Evolutionary conservation across 257 asterid genomes (phyloP), one percentile per base, ranked within the genome.

Genomic region (Plectranthus barbatus): DNA sequence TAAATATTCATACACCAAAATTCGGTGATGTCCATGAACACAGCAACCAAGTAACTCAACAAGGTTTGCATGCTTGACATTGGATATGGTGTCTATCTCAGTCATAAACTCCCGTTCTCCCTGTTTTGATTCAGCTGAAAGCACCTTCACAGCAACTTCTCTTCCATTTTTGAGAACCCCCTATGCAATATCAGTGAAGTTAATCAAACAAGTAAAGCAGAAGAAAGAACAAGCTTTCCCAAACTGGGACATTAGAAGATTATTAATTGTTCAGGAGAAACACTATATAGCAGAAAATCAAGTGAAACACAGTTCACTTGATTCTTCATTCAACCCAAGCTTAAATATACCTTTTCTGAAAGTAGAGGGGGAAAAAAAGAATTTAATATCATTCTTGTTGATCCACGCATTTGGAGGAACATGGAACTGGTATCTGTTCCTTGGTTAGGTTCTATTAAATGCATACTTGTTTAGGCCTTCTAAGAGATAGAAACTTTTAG

Each of bases 21-120:
- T 82, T 75, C 83, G 77, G 76, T 83, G 69, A 65, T 74, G 50
- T 72, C 79, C 93, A 36, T 85, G 81, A 44, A 83, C 87, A 77
- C 96, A 87, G 81, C 93, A 85, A 57, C 97, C 96, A 26, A 87
- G 80, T 76, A 90, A 72, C 74, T 82, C 86, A 45, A 90, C 96
- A 33, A 90, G 93, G 83, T 87, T 85, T 73, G 96, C 91, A 79
- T 90, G 97, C 74, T 69, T 84, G 73, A 87, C 95, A 65, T 82
- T 76, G 50, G 96, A 85, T 74, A 87, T 85, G 44, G 91, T 84
- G 71, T 85, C 86, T 36, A 90, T 87, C 83, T 90, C 97, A 3
- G 91, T 75, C 79, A 87, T 70, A 81, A 90, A 90, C 81, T 90
- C 97, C 11, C 74, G 89, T 63, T 53, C 72, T 14, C 97, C 97